Evolutionary conservation across 2,329 filamentous ascomycete genomes (phyloP).

Genomic region (Cyphellophora attinorum): DNA sequence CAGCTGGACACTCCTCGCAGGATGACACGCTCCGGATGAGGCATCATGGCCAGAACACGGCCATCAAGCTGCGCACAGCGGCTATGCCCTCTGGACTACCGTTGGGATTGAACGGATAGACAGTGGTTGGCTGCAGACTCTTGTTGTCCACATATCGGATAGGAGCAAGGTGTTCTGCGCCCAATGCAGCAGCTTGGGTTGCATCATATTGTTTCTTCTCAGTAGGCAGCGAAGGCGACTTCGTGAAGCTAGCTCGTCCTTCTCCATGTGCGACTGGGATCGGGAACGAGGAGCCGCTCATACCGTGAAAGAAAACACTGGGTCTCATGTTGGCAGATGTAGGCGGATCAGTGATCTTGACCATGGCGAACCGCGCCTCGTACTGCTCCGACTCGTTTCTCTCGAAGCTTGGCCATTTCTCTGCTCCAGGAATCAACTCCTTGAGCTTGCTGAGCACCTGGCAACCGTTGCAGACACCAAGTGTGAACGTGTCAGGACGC

Average conservation of each 20-base stretch:
- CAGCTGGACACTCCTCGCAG: slow-evolving; percentile 71
- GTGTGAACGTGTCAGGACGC: slow-evolving; percentile 77
- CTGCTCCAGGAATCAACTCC: slow-evolving; percentile 74
- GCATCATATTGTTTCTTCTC: slow-evolving; percentile 30
- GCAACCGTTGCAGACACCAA: slow-evolving; percentile 96
- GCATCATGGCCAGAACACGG: slow-evolving; percentile 81
- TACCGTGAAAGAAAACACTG: slow-evolving; percentile 83
- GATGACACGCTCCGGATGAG: slow-evolving; percentile 84
- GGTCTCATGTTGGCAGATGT: slow-evolving; percentile 32
- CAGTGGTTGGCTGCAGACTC: slow-evolving; percentile 58
- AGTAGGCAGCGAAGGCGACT: slow-evolving; percentile 18
- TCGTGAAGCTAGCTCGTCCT: slow-evolving; percentile 64
- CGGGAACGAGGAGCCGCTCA: slow-evolving; percentile 71
- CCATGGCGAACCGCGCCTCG: slow-evolving; percentile 81
- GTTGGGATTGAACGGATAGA: slow-evolving; percentile 85
- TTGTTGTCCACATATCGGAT: slow-evolving; percentile 81
- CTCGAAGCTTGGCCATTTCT: slow-evolving; percentile 76
- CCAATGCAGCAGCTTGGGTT: slow-evolving; percentile 33
- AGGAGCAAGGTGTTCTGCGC: slow-evolving; percentile 60
- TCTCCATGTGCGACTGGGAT: slow-evolving; percentile 89
- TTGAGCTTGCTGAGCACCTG: slow-evolving; percentile 84
- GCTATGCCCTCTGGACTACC: slow-evolving; percentile 75
- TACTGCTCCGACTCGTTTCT: slow-evolving; percentile 81
- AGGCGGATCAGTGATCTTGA: slow-evolving; percentile 59
- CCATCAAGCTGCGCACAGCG: slow-evolving; percentile 69